Evolutionary conservation across 2,329 filamentous ascomycete species (phyloP), one percentile per base, ranked within the genome.

Genomic region (Epichloe aotearoae): DNA sequence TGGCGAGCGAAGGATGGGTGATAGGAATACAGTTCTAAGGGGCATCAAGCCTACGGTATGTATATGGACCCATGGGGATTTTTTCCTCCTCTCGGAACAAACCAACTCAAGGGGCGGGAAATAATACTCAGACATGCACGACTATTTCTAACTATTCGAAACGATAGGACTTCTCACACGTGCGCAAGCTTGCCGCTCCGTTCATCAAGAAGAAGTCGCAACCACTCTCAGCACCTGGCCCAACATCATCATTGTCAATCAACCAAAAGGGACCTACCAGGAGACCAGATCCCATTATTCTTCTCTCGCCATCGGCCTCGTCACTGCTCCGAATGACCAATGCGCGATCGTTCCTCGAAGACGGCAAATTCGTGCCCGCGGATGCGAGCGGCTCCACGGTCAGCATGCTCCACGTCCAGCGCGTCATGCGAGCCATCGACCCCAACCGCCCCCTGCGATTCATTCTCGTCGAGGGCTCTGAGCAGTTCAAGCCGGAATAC

Each of bases 401-500:
- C 43, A 89, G 86, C 58, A 89, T 96, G 72, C 79, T 97, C 52
- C 86, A 95, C 64, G 83, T 96, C 56, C 83, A 82, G 54, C 89
- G 93, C 43, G 70, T 77, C 17, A 77, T 97, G 58, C 86, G 84
- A 51, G 72, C 74, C 40, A 76, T 93, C 57, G 82, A 88, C 62
- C 73, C 84, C 3, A 71, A 74, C 49, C 82, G 84, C 15, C 84
- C 88, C 1, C 81, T 93, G 62, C 87, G 90, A 45, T 98, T 98
- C 73, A 94, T 97, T 63, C 82, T 98, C 39, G 91, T 97, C 50
- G 93, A 98, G 66, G 85, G 84, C 17, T 86, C 90, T 0, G 84
- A 94, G 63, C 86, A 93, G 66, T 98, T 98, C 77, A 95, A 95
- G 66, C 93, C 93, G 0, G 90, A 97, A 64, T 96, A 97, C 73